phyloP scores from a whole-genome alignment of 2,329 filamentous ascomycete genomes.

The Fusarium robinianum region DNA sequence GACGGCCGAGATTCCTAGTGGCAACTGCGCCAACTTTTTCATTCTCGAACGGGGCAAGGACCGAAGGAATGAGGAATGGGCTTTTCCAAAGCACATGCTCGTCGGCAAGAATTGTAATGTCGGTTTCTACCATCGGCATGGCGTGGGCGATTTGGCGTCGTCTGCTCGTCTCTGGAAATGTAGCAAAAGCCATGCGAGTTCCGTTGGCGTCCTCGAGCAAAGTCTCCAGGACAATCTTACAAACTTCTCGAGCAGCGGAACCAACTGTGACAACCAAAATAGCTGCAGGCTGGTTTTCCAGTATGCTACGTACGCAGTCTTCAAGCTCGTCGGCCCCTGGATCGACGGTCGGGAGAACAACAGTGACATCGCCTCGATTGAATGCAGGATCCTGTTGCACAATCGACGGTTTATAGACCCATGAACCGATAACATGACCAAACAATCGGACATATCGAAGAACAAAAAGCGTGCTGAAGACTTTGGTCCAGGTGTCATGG shows the following conservation, averaged over 20 bases:
- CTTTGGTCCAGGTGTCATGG: slow-evolving; percentile 18
- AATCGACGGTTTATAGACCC: slow-evolving; percentile 44
- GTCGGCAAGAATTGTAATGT: slow-evolving; percentile 53
- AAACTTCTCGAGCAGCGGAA: slow-evolving; percentile 19
- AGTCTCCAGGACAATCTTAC: too few relatives aligned
- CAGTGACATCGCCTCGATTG: slow-evolving; percentile 48
- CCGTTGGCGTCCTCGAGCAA: slow-evolving; percentile 5
- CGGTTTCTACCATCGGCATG: slow-evolving; percentile 43
- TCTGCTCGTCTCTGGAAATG: slow-evolving; percentile 49
- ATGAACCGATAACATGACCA: slow-evolving; percentile 48
- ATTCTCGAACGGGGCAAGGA: slow-evolving; percentile 53
- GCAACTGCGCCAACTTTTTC: slow-evolving; percentile 56
- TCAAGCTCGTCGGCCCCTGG: slow-evolving; percentile 49
- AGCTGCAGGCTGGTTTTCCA: slow-evolving; percentile 43
- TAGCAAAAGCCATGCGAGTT: slow-evolving; percentile 39
- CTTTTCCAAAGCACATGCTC: slow-evolving; percentile 57
- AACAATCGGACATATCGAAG: slow-evolving; percentile 52
- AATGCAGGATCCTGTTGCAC: slow-evolving; percentile 38
- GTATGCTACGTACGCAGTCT: slow-evolving; percentile 47
- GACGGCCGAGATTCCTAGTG: slow-evolving; percentile 58
- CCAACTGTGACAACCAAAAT: slow-evolving; percentile 54
- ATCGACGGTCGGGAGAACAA: slow-evolving; percentile 57
- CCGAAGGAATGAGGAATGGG: slow-evolving; percentile 52
- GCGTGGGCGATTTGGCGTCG: slow-evolving; percentile 52
- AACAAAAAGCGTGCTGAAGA: slow-evolving; percentile 39